phyloP scores from a whole-genome alignment of 148 eudicot genomes.

The Drosera capensis region DNA sequence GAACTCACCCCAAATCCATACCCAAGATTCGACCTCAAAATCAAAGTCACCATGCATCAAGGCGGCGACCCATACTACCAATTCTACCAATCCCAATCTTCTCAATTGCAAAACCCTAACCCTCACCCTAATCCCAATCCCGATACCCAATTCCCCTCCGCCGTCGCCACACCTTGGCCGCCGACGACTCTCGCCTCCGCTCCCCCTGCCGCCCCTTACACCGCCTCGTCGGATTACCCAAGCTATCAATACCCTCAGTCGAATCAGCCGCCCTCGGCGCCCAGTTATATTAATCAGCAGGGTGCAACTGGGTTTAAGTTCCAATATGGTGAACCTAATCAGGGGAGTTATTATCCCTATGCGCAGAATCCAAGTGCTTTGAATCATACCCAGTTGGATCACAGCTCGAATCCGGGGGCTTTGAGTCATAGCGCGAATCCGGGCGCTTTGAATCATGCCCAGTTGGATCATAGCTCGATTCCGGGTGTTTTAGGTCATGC shows the following conservation, averaged over 20 bases:
- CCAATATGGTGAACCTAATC: too few species aligned
- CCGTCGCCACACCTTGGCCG: constrained; percentile 1
- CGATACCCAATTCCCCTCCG: constrained; percentile 14
- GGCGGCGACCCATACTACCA: constrained; percentile 26
- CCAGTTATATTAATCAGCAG: constrained; percentile 24
- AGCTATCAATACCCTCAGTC: constrained; percentile 17
- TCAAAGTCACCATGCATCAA: constrained; percentile 28
- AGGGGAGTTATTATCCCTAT: constrained; percentile 12
- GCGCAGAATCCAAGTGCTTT: too few species aligned
- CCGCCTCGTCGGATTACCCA: constrained; percentile 17
- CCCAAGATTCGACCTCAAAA: not conserved
- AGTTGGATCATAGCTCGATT: too few species aligned
- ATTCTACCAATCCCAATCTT: constrained; percentile 20
- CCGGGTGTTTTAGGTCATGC: constrained; percentile 13
- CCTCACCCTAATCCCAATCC: constrained; percentile 19
- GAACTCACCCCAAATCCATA: too few species aligned
- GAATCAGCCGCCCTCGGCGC: constrained; percentile 12
- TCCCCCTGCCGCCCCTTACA: constrained; percentile 30
- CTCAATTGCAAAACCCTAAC: constrained; percentile 29
- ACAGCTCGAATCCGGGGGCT: too few species aligned
- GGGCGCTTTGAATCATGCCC: too few species aligned
- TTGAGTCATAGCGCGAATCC: too few species aligned
- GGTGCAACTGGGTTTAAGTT: too few species aligned
- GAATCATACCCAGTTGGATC: too few species aligned
- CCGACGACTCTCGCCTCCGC: constrained; percentile 44